Percentiles rank a stretch among this genome's conserved stretches.
These are phyloP conservation scores for Penicillium italicum DNA, from an alignment of 2,329 filamentous ascomycete species.

Conservation along the genomic window DNA sequence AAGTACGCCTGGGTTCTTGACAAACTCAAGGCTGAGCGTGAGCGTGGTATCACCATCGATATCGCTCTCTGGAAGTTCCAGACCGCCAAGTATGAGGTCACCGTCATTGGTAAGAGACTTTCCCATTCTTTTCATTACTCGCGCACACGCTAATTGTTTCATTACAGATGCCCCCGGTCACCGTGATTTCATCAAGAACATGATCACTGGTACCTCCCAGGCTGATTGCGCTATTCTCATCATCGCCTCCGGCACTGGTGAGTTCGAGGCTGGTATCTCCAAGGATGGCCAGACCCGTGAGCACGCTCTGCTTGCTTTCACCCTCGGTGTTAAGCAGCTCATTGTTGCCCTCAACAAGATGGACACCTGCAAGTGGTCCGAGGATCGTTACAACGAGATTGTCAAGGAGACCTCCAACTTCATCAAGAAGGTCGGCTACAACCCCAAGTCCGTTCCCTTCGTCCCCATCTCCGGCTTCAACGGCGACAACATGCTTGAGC, in stretches of 20 bases:
- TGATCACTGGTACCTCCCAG: constrained; percentile 99
- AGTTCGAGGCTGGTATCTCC: constrained; percentile 99
- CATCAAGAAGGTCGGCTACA: constrained; percentile 99
- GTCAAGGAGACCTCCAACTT: constrained; percentile 99
- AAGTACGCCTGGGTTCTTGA: constrained; percentile 99
- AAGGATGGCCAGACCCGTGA: constrained; percentile 99
- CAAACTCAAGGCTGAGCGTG: constrained; percentile 99
- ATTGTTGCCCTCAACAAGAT: constrained; percentile 99
- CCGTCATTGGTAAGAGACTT: constrained; percentile 76
- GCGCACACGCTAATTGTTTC: constrained; percentile 4
- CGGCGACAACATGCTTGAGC: constrained; percentile 98
- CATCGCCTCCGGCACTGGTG: constrained; percentile 99
- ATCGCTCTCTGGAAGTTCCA: constrained; percentile 99
- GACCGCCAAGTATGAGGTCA: constrained; percentile 96
- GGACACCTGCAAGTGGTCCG: constrained; percentile 98
- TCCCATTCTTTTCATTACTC: background rate
- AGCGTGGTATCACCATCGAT: constrained; percentile 99
- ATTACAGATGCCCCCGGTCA: constrained; percentile 86
- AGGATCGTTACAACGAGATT: constrained; percentile 96
- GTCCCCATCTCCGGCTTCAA: constrained; percentile 99
- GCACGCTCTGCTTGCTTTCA: constrained; percentile 99
- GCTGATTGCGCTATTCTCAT: constrained; percentile 99
- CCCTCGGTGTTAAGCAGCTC: constrained; percentile 99
- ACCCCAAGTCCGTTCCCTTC: constrained; percentile 98
- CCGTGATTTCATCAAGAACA: constrained; percentile 99